Evolutionary conservation across 1,284 basidiomycete species (phyloP).

Genomic region (Ustilago lituana): DNA sequence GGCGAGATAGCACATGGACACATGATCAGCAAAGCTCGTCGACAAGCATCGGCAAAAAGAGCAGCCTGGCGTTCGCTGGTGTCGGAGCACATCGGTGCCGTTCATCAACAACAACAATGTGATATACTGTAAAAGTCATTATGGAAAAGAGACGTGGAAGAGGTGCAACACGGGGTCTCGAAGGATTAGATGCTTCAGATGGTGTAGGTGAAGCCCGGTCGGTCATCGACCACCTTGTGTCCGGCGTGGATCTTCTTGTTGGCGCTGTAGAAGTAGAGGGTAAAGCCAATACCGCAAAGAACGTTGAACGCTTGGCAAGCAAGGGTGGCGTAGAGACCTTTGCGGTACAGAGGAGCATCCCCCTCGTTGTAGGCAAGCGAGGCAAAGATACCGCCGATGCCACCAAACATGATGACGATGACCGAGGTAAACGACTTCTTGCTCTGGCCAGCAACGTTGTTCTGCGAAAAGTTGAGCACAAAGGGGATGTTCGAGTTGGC

Average conservation of each 20-base stretch:
- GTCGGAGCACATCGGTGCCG: not conserved
- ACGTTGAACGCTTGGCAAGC: slow-evolving; percentile 53
- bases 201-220: slow-evolving; percentile 54
- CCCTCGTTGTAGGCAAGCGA: slow-evolving; percentile 63
- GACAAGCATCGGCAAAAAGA: not conserved
- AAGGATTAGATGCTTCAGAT: slow-evolving; percentile 26
- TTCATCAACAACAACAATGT: slow-evolving; percentile 4
- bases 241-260: slow-evolving; percentile 54
- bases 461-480: slow-evolving; percentile 56
- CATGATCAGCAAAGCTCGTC: not conserved
- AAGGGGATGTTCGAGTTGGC: slow-evolving; percentile 60
- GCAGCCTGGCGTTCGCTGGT: not conserved
- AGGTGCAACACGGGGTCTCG: no score
- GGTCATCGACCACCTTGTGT: slow-evolving; percentile 50
- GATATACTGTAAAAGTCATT: no score
- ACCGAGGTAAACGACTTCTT: slow-evolving; percentile 68
- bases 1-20: not conserved
- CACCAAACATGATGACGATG: slow-evolving; percentile 68
- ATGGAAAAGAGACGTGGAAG: no score
- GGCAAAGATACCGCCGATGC: slow-evolving; percentile 69
- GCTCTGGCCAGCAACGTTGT: slow-evolving; percentile 68
- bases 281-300: slow-evolving; percentile 37
- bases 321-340: slow-evolving; percentile 55
- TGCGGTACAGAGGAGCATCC: slow-evolving; percentile 57
- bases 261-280: slow-evolving; percentile 47